These are phyloP conservation scores for Nakazawaea sp. DNA, from an alignment of 805 yeast genomes.

Conservation along the genomic window DNA sequence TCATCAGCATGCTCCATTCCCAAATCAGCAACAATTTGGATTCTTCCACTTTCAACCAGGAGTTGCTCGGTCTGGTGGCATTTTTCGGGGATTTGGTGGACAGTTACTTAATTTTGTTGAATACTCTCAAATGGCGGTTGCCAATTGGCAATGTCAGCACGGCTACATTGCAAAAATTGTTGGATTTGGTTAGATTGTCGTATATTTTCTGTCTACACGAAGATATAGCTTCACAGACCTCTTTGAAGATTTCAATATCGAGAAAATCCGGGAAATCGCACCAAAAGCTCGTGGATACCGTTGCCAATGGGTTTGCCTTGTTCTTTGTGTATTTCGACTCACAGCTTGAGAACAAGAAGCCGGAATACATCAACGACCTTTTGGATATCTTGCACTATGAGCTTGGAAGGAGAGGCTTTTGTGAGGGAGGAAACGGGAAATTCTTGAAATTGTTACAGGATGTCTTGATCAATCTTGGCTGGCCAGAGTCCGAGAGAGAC, in stretches of 20 bases:
- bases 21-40: slow-evolving; percentile 23
- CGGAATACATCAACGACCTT: slow-evolving; percentile 32
- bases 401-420: slow-evolving; percentile 61
- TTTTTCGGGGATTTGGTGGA: slow-evolving; percentile 46
- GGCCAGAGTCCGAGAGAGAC: slow-evolving; percentile 51
- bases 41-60: slow-evolving; percentile 28
- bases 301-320: slow-evolving; percentile 30
- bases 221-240: slow-evolving; percentile 35
- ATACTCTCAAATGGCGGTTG: slow-evolving; percentile 28
- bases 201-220: slow-evolving; percentile 48
- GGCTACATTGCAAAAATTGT: slow-evolving; percentile 16
- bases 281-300: slow-evolving; percentile 36
- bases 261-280: slow-evolving; percentile 35
- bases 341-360: slow-evolving; percentile 12
- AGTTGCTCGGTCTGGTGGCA: slow-evolving; percentile 41
- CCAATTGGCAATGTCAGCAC: neutral
- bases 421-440: slow-evolving; percentile 57
- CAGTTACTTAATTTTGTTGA: slow-evolving; percentile 24
- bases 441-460: slow-evolving; percentile 57
- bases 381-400: slow-evolving; percentile 64
- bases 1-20: slow-evolving; percentile 35
- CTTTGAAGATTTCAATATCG: slow-evolving; percentile 33
- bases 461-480: slow-evolving; percentile 36
- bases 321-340: slow-evolving; percentile 30
- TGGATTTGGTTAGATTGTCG: slow-evolving; percentile 31